Percentiles rank a stretch among this genome's conserved stretches.
These are phyloP conservation scores for Ambrosiella cleistominuta DNA, from an alignment of 2,329 filamentous ascomycete species.

Conservation along the genomic window DNA sequence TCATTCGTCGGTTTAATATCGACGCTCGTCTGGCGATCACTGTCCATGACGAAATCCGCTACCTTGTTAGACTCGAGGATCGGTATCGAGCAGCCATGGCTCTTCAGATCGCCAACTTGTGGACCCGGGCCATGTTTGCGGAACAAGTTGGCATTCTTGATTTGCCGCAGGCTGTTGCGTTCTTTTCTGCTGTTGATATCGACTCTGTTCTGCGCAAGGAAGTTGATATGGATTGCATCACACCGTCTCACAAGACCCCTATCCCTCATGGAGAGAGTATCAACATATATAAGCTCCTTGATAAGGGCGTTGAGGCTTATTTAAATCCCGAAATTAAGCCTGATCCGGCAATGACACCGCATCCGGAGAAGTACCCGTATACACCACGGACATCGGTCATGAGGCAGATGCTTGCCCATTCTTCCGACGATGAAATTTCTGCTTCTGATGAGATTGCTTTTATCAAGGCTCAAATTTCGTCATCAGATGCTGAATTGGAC, in stretches of 20 bases:
- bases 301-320: conserved; percentile 48
- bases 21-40: conserved; percentile 76
- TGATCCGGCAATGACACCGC: conserved; percentile 31
- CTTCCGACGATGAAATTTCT: conserved; percentile 18
- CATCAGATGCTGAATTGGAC: conserved; percentile 53
- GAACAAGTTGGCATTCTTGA: conserved; percentile 95
- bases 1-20: conserved; percentile 70
- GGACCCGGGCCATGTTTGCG: conserved; percentile 93
- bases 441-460: conserved; percentile 36
- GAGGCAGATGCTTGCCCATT: conserved; percentile 39
- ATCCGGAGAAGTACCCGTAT: conserved; percentile 48
- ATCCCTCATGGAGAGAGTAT: conserved; percentile 77
- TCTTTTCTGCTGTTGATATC: conserved; percentile 89
- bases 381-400: conserved; percentile 61
- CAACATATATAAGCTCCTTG: conserved; percentile 63
- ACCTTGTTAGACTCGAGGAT: conserved; percentile 70
- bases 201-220: conserved; percentile 94
- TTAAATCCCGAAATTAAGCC: conserved; percentile 51
- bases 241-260: conserved; percentile 60
- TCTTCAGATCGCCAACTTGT: conserved; percentile 81
- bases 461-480: conserved; percentile 69
- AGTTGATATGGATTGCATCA: conserved; percentile 94
- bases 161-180: conserved; percentile 82
- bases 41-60: conserved; percentile 94
- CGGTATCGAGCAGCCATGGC: conserved; percentile 84